Conservation (phyloP, 176 grass and related monocot genomes). For the Oryza glumipatula region DNA sequence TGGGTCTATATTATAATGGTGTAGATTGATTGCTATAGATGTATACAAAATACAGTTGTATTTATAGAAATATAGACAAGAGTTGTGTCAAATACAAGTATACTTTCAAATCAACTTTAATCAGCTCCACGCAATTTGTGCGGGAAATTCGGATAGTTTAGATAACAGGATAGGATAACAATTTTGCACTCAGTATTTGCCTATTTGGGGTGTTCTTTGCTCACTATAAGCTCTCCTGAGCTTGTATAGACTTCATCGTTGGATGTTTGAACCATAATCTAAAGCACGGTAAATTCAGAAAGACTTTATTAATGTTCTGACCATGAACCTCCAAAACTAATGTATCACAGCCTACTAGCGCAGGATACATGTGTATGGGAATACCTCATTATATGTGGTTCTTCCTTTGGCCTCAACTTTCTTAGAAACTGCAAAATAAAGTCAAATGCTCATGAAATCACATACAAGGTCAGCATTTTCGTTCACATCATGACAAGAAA, state of each 20-base stretch:
- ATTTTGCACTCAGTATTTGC: constrained; percentile 21
- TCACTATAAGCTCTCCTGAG: neutral
- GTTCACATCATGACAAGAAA: constrained; percentile 15
- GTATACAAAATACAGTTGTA: neutral
- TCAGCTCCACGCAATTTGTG: neutral
- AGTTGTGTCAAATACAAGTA: neutral
- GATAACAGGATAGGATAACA: neutral
- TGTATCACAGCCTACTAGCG: constrained; percentile 13
- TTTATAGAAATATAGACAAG: neutral
- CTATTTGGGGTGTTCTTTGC: constrained; percentile 7
- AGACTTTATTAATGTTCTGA: constrained; percentile 14
- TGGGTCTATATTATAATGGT: neutral
- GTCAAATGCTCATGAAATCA: constrained; percentile 21
- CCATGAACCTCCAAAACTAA: constrained; percentile 3
- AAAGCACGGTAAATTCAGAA: neutral
- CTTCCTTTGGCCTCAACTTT: constrained; percentile 93
- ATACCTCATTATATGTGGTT: constrained; percentile 93
- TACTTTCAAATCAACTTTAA: neutral
- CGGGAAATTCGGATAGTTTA: neutral
- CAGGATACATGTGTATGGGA: constrained; percentile 23
- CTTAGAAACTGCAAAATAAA: constrained; percentile 79
- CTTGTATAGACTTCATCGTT: constrained; percentile 13
- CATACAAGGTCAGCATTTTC: constrained; percentile 26
- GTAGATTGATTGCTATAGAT: neutral
- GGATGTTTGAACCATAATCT: neutral